Evolutionary conservation across 2,329 filamentous ascomycete species (phyloP), one percentile per base, ranked within the genome.

Genomic region (Incumbomyces lentus): DNA sequence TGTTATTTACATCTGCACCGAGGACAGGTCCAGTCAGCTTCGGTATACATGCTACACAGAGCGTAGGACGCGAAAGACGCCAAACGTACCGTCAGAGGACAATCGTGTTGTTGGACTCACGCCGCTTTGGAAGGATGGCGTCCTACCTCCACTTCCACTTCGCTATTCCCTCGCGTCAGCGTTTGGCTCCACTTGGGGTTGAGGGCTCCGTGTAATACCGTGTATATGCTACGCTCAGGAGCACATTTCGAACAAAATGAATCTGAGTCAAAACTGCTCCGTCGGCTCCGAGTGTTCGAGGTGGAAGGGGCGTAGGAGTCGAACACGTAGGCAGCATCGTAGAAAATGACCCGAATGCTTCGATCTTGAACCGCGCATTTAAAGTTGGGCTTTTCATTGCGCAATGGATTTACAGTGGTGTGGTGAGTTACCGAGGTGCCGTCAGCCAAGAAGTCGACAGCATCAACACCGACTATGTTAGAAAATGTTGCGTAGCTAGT

Each of bases 391-490:
- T 16, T 2, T 12, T 13, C 38, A 19, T 40, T n/a, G 29, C 16
- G 13, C 4, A 22, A 40, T 22, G 22, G 22, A 29, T 40, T 12
- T 3, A 8, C 14, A 22, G 11, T 11, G 14, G 16, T 19, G 12
- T 30, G 12, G 22, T 40, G 38, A 14, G 22, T 8, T 11, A 22
- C 12, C 16, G 38, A 18, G 3, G 38, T 40, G 16, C 38, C 38
- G 26, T 40, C 38, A 22, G 10, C 38, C n/a, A 40, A 30, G 29
- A 40, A 40, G 38, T 40, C 38, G 16, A 40, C 8, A 26, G 22
- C 22, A 4, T 26, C 22, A 26, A 8, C 22, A 4, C 8, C 22
- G 22, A 26, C 22, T 26, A 26, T 26, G 22, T 26, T 26, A n/a
- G 4, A 26, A 26, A 26, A 26, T 8, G 22, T 26, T 26, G 8